phyloP scores from a whole-genome alignment of 768 basidiomycete genomes.

The Neoboletus magnificus region DNA sequence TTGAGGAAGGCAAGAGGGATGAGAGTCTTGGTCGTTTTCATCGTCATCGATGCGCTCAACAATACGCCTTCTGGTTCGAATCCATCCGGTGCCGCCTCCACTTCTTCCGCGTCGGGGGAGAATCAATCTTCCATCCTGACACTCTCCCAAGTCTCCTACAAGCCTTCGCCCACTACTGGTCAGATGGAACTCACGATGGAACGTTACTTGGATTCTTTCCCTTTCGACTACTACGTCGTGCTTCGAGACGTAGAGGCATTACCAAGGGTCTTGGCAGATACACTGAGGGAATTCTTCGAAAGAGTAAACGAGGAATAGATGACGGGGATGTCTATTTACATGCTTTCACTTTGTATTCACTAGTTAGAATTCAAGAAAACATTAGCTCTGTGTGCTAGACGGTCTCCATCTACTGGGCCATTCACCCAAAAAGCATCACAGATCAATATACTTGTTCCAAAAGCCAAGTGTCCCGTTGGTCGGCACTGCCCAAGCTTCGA shows the following conservation, averaged over 20 bases:
- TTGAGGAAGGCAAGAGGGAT: constrained; percentile 86
- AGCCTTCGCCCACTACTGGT: constrained; percentile 45
- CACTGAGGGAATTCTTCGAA: constrained; percentile 90
- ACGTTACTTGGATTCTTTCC: constrained; percentile 93
- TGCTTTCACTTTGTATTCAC: not conserved
- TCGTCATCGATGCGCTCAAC: constrained; percentile 89
- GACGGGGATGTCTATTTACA: not conserved
- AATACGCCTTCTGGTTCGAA: constrained; percentile 30
- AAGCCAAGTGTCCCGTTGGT: constrained; percentile 81
- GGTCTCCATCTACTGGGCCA: not conserved
- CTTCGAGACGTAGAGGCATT: constrained; percentile 85
- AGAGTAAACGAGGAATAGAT: constrained; percentile 63
- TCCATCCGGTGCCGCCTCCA: constrained; percentile 4
- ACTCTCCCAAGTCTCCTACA: constrained; percentile 91
- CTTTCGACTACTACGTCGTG: constrained; percentile 97
- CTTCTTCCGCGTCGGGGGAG: constrained; percentile 14
- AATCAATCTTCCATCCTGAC: constrained; percentile 79
- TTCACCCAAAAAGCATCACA: not conserved
- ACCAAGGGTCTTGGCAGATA: constrained; percentile 84
- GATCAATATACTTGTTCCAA: constrained; percentile 71
- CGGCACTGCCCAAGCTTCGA: constrained; percentile 49
- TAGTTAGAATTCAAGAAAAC: not conserved
- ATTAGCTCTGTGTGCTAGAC: not conserved
- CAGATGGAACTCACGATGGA: constrained; percentile 83
- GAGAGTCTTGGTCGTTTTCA: constrained; percentile 92